These are phyloP conservation scores for Chenopodium album DNA, from an alignment of 148 eudicot genomes.

Conservation along the genomic window DNA sequence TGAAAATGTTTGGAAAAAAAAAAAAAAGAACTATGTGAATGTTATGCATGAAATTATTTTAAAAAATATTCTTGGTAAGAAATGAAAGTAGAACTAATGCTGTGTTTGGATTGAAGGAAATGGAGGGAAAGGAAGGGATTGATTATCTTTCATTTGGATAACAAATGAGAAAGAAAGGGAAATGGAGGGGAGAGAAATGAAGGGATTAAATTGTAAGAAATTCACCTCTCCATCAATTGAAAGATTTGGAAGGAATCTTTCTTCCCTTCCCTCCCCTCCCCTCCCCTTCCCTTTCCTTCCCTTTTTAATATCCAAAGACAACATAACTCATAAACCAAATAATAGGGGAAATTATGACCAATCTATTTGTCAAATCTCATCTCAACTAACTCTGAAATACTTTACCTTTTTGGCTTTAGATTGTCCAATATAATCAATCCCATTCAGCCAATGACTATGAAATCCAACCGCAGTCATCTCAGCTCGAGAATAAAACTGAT, in stretches of 20 bases:
- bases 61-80: background rate
- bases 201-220: too few relatives aligned
- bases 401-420: slow-evolving; percentile 24
- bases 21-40: background rate
- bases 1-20: background rate
- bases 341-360: background rate
- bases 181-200: too few relatives aligned
- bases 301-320: too few relatives aligned
- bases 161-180: too few relatives aligned
- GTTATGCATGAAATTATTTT: background rate
- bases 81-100: background rate
- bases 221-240: too few relatives aligned
- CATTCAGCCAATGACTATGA: slow-evolving; percentile 37
- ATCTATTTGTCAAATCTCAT: background rate
- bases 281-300: too few relatives aligned
- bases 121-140: too few relatives aligned
- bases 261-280: too few relatives aligned
- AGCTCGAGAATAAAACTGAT: slow-evolving; percentile 37
- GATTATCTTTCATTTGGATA: too few relatives aligned
- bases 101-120: too few relatives aligned
- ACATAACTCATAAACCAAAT: background rate
- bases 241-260: too few relatives aligned
- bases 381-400: background rate
- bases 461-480: slow-evolving; percentile 39
- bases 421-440: slow-evolving; percentile 33